Evolutionary conservation across 73 alveolate species (phyloP).

Genomic region (Stentor roeselii): DNA sequence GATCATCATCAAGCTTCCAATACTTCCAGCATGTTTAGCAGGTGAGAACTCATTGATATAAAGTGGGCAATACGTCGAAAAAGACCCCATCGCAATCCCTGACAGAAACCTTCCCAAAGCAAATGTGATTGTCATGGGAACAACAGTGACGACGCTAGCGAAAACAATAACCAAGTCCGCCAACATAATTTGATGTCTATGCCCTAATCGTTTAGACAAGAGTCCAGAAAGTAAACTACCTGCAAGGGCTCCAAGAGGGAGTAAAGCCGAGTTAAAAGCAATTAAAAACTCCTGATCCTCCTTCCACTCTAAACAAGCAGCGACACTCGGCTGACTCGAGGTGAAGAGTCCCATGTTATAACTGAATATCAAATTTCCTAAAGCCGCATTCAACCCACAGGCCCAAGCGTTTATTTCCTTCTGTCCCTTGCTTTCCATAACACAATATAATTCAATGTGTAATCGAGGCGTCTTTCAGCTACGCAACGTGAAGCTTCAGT

Average conservation of each 20-base stretch:
- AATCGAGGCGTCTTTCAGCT: conserved; percentile 59
- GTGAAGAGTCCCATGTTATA: background rate
- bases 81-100: conserved; percentile 16
- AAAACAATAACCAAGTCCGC: background rate
- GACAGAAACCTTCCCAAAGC: conserved; percentile 18
- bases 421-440: too few species aligned
- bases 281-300: background rate
- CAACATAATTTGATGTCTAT: background rate
- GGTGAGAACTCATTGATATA: background rate
- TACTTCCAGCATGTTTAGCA: background rate
- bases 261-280: background rate
- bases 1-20: background rate
- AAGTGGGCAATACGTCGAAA: background rate
- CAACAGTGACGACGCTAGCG: background rate
- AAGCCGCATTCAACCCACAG: background rate
- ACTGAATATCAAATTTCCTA: background rate
- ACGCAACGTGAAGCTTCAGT: conserved; percentile 44
- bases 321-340: background rate
- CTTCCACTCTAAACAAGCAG: background rate
- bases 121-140: background rate
- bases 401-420: too few species aligned
- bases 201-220: background rate
- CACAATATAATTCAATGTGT: too few species aligned
- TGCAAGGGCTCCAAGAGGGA: background rate
- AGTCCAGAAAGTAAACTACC: background rate